phyloP scores from a whole-genome alignment of 352 stramenopile species.

The Pythium aphanidermatum region DNA sequence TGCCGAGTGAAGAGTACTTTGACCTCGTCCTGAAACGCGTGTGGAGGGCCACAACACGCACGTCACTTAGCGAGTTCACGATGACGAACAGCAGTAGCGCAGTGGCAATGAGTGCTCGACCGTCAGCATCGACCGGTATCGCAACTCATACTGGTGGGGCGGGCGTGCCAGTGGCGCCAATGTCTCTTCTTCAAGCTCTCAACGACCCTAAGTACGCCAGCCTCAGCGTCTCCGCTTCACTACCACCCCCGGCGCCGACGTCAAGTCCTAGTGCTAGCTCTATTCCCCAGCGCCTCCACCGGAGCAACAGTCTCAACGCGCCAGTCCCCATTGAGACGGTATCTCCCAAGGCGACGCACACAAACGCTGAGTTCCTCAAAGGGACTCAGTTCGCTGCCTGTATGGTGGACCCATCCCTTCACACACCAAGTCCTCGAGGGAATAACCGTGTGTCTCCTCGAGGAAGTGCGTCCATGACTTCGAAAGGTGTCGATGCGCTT shows the following conservation, averaged over 20 bases:
- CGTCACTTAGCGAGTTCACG: conserved; percentile 32
- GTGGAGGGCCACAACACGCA: conserved; percentile 43
- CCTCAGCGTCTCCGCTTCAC: conserved; percentile 21
- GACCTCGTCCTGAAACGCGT: conserved; percentile 66
- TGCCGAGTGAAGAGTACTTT: conserved; percentile 72
- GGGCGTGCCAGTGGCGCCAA: conserved; percentile 17
- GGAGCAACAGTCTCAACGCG: conserved; percentile 16
- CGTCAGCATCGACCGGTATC: too few species aligned
- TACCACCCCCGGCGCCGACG: conserved; percentile 17
- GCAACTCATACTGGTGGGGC: too few species aligned
- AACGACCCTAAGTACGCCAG: conserved; percentile 30
- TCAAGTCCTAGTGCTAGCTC: neutral
- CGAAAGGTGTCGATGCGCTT: conserved; percentile 13
- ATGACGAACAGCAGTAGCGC: too few species aligned
- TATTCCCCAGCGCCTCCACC: conserved; percentile 15
- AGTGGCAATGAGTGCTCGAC: too few species aligned
- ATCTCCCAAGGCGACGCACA: conserved; percentile 32
- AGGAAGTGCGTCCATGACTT: neutral
- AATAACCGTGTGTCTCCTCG: conserved; percentile 5
- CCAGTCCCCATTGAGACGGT: conserved; percentile 7
- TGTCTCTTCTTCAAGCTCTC: conserved; percentile 51
- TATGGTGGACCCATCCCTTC: conserved; percentile 42
- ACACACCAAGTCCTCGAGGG: conserved; percentile 11
- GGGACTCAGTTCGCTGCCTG: conserved; percentile 58
- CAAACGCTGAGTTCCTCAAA: conserved; percentile 66